phyloP scores from a whole-genome alignment of 108 stramenopile genomes.

The Ochromonas danica region DNA sequence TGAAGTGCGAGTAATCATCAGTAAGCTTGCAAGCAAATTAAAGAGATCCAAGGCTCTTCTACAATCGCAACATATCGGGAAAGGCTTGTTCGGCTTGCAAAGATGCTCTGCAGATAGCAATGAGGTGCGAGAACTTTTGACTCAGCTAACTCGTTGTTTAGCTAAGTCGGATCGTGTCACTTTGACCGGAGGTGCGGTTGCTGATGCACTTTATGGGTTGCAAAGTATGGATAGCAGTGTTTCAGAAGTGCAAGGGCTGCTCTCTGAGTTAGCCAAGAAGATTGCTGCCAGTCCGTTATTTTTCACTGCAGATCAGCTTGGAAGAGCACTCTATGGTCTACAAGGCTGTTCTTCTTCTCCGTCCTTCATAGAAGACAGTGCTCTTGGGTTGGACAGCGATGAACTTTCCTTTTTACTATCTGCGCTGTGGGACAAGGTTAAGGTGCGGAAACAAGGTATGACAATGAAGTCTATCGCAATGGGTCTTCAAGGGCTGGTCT shows the following conservation, averaged over 20 bases:
- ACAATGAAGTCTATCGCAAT: background rate
- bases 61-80: background rate
- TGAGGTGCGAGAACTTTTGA: background rate
- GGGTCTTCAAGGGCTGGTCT: background rate
- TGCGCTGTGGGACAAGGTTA: background rate
- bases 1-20: background rate
- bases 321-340: conserved; percentile 3
- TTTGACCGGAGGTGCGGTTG: background rate
- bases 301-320: conserved; percentile 2
- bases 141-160: background rate
- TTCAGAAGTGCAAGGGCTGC: background rate
- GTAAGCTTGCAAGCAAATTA: background rate
- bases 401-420: background rate
- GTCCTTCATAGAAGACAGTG: background rate
- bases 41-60: background rate
- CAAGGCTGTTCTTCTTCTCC: background rate
- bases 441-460: background rate
- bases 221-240: too few relatives aligned
- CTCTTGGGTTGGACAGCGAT: background rate
- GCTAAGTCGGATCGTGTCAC: background rate
- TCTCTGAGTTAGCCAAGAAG: background rate
- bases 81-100: conserved; percentile 1
- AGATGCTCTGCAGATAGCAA: background rate
- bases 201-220: background rate
- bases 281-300: background rate